Conservation (phyloP, 108 stramenopile species). For the Tribonema minus region DNA sequence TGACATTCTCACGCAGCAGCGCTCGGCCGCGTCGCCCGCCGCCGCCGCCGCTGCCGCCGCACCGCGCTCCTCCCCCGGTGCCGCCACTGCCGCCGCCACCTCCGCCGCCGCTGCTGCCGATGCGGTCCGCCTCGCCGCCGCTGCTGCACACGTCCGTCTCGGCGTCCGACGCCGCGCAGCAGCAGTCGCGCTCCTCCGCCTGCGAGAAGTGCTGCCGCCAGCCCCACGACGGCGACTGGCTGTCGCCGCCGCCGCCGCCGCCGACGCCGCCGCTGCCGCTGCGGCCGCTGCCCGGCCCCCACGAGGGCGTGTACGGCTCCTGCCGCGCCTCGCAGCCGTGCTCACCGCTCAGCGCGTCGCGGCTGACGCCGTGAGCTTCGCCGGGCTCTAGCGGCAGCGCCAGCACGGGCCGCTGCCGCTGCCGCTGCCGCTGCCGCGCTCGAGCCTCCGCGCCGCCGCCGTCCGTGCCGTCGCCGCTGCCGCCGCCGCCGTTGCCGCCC, state of each 20-base stretch:
- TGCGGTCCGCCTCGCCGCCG: background rate
- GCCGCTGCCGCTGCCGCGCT: background rate
- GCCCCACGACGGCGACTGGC: conserved; percentile 5
- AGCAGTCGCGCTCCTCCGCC: too few relatives aligned
- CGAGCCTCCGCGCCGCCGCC: too few relatives aligned
- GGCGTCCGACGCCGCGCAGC: too few relatives aligned
- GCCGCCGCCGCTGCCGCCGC: background rate
- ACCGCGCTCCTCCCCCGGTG: background rate
- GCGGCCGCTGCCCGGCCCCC: background rate
- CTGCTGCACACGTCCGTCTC: background rate
- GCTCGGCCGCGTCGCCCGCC: too few relatives aligned
- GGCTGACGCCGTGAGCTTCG: too few relatives aligned
- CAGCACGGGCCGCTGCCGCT: background rate
- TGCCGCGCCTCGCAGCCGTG: too few relatives aligned
- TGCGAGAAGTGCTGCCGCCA: too few relatives aligned
- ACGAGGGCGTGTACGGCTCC: too few relatives aligned
- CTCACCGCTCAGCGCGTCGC: too few relatives aligned
- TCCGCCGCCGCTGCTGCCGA: background rate
- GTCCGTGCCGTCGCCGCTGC: background rate
- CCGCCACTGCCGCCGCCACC: background rate
- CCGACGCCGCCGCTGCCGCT: too few relatives aligned
- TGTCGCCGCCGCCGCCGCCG: too few relatives aligned
- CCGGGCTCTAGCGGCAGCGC: conserved; percentile 1
- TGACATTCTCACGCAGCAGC: too few relatives aligned
- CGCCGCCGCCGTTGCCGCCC: background rate